Conservation (phyloP, 495 filamentous ascomycete genomes). For the Xylaria curta region DNA sequence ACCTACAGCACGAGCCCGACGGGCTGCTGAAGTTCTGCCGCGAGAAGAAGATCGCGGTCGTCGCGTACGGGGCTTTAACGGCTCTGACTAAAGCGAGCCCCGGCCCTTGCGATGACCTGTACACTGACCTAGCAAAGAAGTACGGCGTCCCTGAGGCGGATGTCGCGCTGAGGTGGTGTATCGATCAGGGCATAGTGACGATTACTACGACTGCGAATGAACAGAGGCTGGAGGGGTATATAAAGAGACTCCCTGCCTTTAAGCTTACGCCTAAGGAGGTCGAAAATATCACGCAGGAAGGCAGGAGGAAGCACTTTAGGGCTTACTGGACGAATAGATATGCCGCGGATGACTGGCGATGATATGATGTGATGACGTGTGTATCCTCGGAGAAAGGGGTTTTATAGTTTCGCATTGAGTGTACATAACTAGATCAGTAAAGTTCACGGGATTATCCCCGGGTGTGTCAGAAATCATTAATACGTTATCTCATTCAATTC, state of each 20-base stretch:
- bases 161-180: slow-evolving; percentile 74
- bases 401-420: not conserved
- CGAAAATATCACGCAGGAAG: slow-evolving; percentile 65
- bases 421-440: not conserved
- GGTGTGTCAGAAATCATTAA: not conserved
- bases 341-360: slow-evolving; percentile 65
- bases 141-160: slow-evolving; percentile 77
- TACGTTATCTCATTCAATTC: slow-evolving; percentile 25
- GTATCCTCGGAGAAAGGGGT: not conserved
- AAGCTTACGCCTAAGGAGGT: slow-evolving; percentile 76
- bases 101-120: slow-evolving; percentile 71
- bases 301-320: slow-evolving; percentile 71
- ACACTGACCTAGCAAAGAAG: slow-evolving; percentile 70
- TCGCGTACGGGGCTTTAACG: slow-evolving; percentile 73
- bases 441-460: not conserved
- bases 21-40: slow-evolving; percentile 67
- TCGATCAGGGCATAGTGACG: slow-evolving; percentile 79
- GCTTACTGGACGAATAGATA: slow-evolving; percentile 71
- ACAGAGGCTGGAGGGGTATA: slow-evolving; percentile 69
- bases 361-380: slow-evolving; percentile 8
- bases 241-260: slow-evolving; percentile 65
- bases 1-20: slow-evolving; percentile 70
- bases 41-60: slow-evolving; percentile 69
- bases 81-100: slow-evolving; percentile 67
- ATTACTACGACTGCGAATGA: slow-evolving; percentile 82